Evolutionary conservation across 257 asterid species (phyloP).

Genomic region (Jasminum sambac): DNA sequence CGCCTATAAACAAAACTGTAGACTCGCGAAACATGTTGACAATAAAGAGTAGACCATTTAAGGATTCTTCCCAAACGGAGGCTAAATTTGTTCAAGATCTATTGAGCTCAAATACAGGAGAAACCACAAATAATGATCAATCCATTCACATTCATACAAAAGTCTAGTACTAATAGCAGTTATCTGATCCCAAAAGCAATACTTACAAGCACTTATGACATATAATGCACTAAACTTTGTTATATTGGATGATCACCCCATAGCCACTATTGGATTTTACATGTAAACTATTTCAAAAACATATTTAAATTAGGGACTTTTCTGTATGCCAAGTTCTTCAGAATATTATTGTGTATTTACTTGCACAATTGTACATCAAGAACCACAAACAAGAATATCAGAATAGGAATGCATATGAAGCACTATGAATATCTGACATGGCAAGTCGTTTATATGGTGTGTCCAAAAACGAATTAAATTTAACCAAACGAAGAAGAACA

Average conservation of each 20-base stretch:
- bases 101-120: neutral
- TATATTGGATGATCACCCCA: neutral
- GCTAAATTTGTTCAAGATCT: neutral
- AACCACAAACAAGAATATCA: no score
- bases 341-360: neutral
- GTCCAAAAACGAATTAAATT: neutral
- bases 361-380: neutral
- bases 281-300: neutral
- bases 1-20: no score
- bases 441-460: neutral
- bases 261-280: neutral
- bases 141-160: neutral
- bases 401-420: neutral
- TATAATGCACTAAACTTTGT: neutral
- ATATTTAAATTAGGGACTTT: no score
- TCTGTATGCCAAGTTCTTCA: neutral
- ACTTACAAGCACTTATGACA: neutral
- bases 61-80: no score
- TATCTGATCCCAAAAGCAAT: neutral
- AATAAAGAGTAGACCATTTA: no score
- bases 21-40: no score
- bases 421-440: neutral
- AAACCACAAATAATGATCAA: neutral
- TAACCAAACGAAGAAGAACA: neutral
- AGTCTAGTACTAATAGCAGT: neutral